Conservation (phyloP, 208 protist genomes). For the Leptomonas seymouri region DNA sequence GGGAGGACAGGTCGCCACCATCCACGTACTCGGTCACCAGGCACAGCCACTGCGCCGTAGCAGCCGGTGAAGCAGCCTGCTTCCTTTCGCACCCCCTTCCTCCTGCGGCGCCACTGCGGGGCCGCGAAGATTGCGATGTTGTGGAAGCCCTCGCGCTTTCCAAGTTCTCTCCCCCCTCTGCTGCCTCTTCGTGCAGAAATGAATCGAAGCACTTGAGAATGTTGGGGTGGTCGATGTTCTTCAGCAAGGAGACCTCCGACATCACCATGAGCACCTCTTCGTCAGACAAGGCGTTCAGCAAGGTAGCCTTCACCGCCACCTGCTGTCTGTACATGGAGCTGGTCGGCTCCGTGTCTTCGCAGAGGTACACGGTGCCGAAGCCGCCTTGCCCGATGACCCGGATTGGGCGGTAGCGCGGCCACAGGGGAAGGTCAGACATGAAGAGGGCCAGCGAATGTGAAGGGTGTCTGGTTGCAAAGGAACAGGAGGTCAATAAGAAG, state of each 20-base stretch:
- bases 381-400: constrained; percentile 63
- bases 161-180: constrained; percentile 14
- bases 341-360: constrained; percentile 43
- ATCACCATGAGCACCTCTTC: constrained; percentile 71
- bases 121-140: background rate
- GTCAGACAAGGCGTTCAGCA: constrained; percentile 50
- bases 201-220: constrained; percentile 87
- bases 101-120: background rate
- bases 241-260: constrained; percentile 82
- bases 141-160: background rate
- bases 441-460: constrained; percentile 9
- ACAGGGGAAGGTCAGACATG: constrained; percentile 36
- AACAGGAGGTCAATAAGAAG: too few species aligned
- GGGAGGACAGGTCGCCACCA: constrained; percentile 72
- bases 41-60: constrained; percentile 55
- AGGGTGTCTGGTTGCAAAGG: too few species aligned
- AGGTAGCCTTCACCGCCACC: constrained; percentile 82
- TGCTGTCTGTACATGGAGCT: constrained; percentile 16
- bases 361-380: constrained; percentile 85
- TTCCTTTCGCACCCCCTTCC: background rate
- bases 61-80: background rate
- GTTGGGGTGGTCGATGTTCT: constrained; percentile 73
- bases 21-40: constrained; percentile 87
- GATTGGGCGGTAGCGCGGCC: constrained; percentile 56
- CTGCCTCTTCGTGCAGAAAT: constrained; percentile 74